Evolutionary conservation across 2,329 filamentous ascomycete genomes (phyloP), one percentile per base, ranked within the genome.

Genomic region (Epichloe glyceriae): DNA sequence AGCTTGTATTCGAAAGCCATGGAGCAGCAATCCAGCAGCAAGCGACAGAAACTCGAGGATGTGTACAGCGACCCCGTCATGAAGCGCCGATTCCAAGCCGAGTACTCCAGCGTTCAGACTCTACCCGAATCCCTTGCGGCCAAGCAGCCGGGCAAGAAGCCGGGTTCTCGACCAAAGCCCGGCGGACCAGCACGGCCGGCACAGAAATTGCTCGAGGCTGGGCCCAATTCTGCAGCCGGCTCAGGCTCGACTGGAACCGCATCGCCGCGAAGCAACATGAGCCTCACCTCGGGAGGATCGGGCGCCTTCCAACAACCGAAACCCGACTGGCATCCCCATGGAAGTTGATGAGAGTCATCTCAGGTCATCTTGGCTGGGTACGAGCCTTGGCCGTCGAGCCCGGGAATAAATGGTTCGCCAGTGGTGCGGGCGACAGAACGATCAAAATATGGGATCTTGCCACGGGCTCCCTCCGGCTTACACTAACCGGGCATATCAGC

Each of bases 381-480:
- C 78, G 90, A 54, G 80, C 80, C 58, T 71, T 96, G 60, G 88
- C 91, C 1, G 88, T 97, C 46, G 94, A 98, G 68, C 94, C 94
- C 1, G 87, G 88, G 61, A 98, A 98, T 68, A 81, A 95, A 67
- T 98, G 90, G 88, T 98, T 98, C 66, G 93, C 89, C 19, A 94
- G 87, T 60, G 93, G 93, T 54, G 89, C 91, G 6, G 94, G 91
- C 50, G 93, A 98, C 66, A 78, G 94, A 49, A 97, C 91, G 1
- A 96, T 98, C 70, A 98, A 98, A 73, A 94, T 98, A 56, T 98
- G 91, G 91, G 91, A 98, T 69, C 69, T 98, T 55, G 93, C 89
- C 17, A 87, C 86, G 1, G 93, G 94, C 0, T 80, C 78, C n/a
- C 72, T 96, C 56, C 79, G 83, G 52, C 71, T 97, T 55, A 96